A percentile compares a stretch with the other conserved stretches of the same genome.
These are phyloP conservation scores for Maudiozyma pseudohumilis DNA, from an alignment of 805 yeast species.

Conservation along the genomic window DNA sequence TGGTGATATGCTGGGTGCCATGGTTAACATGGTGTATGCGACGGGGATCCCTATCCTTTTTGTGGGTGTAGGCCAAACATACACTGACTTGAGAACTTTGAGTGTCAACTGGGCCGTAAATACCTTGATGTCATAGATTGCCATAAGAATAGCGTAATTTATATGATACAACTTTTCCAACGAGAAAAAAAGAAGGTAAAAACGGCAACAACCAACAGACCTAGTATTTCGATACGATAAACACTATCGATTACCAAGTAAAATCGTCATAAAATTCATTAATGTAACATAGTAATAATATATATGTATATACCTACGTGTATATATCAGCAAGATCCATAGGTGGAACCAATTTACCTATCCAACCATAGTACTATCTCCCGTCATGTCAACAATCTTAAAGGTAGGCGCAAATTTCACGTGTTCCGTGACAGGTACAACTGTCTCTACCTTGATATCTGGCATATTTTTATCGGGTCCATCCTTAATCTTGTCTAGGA, in stretches of 20 bases:
- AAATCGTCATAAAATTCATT: background rate
- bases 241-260: background rate
- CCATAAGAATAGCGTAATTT: no score
- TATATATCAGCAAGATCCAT: background rate
- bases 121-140: constrained; percentile 52
- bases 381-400: constrained; percentile 37
- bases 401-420: constrained; percentile 59
- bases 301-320: constrained; percentile 2
- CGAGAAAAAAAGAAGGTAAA: no score
- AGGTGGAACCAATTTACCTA: background rate
- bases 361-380: background rate
- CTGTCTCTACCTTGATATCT: constrained; percentile 54
- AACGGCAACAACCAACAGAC: background rate
- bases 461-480: constrained; percentile 80
- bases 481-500: constrained; percentile 34
- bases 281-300: background rate
- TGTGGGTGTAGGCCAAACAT: constrained; percentile 95
- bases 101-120: constrained; percentile 90
- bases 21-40: constrained; percentile 95
- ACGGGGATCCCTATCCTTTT: constrained; percentile 92
- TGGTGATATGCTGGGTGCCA: constrained; percentile 90
- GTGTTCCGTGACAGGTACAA: constrained; percentile 41
- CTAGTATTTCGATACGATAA: background rate
- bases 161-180: no score
- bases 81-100: constrained; percentile 83